Evolutionary conservation across 371 early-diverging fungal species (phyloP).

Genomic region (Syncephalastrum contaminatum): DNA sequence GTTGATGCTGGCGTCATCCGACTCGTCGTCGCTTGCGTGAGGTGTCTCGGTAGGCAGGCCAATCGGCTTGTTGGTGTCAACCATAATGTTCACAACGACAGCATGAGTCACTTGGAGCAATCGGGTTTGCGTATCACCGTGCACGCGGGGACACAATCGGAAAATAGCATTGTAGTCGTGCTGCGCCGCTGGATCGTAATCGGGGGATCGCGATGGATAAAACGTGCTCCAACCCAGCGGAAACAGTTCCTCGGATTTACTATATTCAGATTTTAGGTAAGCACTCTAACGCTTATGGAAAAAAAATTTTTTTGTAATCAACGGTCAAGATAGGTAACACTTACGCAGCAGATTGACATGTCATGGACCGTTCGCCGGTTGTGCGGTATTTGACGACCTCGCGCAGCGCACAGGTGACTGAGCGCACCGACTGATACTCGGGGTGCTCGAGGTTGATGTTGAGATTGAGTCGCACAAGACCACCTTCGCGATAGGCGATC

Average conservation of each 20-base stretch:
- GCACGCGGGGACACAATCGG: slow-evolving; percentile 32
- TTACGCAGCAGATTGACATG: slow-evolving; percentile 10
- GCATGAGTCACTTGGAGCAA: slow-evolving; percentile 25
- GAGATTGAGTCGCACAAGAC: slow-evolving; percentile 38
- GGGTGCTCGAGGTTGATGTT: slow-evolving; percentile 33
- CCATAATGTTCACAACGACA: slow-evolving; percentile 24
- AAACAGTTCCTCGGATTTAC: slow-evolving; percentile 20
- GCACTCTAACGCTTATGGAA: not conserved
- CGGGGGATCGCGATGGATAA: slow-evolving; percentile 16
- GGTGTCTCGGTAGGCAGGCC: slow-evolving; percentile 1
- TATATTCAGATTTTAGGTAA: not conserved
- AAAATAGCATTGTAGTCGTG: slow-evolving; percentile 31
- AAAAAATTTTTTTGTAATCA: not conserved
- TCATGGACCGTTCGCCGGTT: slow-evolving; percentile 20
- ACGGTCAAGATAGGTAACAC: not conserved
- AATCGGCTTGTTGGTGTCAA: slow-evolving; percentile 15
- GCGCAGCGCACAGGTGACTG: slow-evolving; percentile 44
- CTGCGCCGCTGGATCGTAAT: slow-evolving; percentile 16
- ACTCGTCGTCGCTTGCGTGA: slow-evolving; percentile 6
- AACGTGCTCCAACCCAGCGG: slow-evolving; percentile 34
- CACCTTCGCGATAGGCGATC: slow-evolving; percentile 49
- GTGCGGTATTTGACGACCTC: slow-evolving; percentile 48
- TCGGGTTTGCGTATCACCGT: slow-evolving; percentile 26
- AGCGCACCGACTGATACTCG: slow-evolving; percentile 28
- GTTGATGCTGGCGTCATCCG: slow-evolving; percentile 6